phyloP scores from a whole-genome alignment of 768 basidiomycete species.

The Tulasnella sp. region DNA sequence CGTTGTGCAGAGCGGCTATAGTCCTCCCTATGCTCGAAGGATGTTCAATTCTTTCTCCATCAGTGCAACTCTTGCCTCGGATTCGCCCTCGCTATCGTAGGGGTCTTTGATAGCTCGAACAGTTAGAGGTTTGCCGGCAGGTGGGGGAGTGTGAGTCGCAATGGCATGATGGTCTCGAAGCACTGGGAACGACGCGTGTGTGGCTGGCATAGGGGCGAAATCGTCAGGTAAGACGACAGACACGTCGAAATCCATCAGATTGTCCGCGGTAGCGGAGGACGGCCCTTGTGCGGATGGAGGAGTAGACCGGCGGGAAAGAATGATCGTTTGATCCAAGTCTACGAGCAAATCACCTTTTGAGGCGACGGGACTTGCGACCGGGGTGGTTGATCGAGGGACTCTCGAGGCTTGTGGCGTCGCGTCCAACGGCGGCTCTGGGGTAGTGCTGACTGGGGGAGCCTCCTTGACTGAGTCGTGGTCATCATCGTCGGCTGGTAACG shows the following conservation, averaged over 20 bases:
- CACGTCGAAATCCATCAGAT: constrained; percentile 17
- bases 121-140: not conserved
- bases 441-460: not conserved
- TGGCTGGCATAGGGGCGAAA: constrained; percentile 1
- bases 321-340: constrained; percentile 6
- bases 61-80: constrained; percentile 4
- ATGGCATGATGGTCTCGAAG: not conserved
- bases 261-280: not conserved
- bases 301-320: not conserved
- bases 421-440: not conserved
- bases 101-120: not conserved
- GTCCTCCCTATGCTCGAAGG: not conserved
- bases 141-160: not conserved
- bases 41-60: constrained; percentile 11
- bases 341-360: not conserved
- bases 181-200: not conserved
- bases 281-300: not conserved
- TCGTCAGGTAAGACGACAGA: constrained; percentile 4
- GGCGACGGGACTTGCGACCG: not conserved
- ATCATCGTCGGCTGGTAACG: not conserved
- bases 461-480: not conserved
- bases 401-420: not conserved
- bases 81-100: not conserved
- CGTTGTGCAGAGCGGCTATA: not conserved
- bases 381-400: not conserved